phyloP scores from a whole-genome alignment of 352 stramenopile genomes.

The Pythium dissotocum region DNA sequence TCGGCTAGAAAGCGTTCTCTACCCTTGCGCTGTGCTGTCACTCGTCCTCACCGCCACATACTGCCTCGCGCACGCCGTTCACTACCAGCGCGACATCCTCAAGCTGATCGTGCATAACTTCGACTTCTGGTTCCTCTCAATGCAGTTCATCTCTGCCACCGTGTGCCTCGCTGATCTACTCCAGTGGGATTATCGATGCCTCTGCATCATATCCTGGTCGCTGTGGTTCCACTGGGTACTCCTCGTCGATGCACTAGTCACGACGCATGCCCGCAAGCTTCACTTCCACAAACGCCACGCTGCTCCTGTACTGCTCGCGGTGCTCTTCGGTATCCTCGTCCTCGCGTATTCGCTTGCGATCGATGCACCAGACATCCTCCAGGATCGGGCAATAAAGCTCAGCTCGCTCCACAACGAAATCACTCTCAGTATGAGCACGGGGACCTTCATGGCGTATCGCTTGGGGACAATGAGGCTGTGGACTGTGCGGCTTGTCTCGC shows the following conservation, averaged over 20 bases:
- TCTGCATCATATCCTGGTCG: constrained; percentile 19
- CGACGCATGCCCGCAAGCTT: constrained; percentile 15
- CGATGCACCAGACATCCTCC: constrained; percentile 7
- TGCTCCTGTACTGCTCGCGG: not conserved
- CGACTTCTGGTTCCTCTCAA: constrained; percentile 23
- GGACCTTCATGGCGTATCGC: constrained; percentile 23
- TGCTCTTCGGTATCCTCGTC: constrained; percentile 15
- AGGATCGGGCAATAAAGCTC: constrained; percentile 12
- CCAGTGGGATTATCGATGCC: constrained; percentile 23
- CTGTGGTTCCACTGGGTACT: constrained; percentile 22
- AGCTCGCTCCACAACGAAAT: constrained; percentile 12
- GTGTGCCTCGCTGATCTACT: constrained; percentile 22
- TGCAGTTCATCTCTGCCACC: constrained; percentile 19
- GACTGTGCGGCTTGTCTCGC: constrained; percentile 17
- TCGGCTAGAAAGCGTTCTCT: not conserved
- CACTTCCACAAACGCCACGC: constrained; percentile 20
- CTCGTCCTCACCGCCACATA: constrained; percentile 3
- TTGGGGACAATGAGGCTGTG: constrained; percentile 21
- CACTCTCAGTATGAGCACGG: constrained; percentile 19
- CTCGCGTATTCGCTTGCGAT: constrained; percentile 12
- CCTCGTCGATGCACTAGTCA: constrained; percentile 12
- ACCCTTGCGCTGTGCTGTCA: constrained; percentile 5
- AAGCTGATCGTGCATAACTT: constrained; percentile 18
- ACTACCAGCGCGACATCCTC: constrained; percentile 20
- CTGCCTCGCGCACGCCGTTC: constrained; percentile 7